Evolutionary conservation across 1,139 yeast species (phyloP).

Genomic region (Eremothecium coryli): DNA sequence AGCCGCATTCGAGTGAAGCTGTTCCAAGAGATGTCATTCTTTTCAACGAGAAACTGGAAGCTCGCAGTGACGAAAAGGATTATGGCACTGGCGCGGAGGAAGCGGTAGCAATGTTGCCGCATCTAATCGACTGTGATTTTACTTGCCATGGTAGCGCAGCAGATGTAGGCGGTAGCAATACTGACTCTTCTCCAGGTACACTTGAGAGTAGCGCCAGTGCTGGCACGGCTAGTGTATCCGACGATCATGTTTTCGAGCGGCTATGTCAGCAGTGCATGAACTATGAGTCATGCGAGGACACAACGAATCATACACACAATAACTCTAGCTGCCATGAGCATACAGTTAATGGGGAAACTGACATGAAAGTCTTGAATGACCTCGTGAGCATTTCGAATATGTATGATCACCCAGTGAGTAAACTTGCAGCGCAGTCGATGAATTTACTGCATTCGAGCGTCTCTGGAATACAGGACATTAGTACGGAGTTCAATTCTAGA

Average conservation of each 20-base stretch:
- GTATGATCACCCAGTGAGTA: constrained; percentile 28
- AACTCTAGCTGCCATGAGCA: constrained; percentile 20
- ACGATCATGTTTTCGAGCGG: constrained; percentile 20
- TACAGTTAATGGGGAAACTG: constrained; percentile 20
- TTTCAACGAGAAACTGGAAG: constrained; percentile 3
- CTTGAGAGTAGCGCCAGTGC: neutral
- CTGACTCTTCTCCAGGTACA: constrained; percentile 4
- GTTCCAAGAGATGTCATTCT: constrained; percentile 6
- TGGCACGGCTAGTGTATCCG: constrained; percentile 1
- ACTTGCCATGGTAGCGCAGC: constrained; percentile 13
- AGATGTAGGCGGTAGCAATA: too few relatives aligned
- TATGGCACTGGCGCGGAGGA: too few relatives aligned
- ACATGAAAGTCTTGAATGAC: constrained; percentile 26
- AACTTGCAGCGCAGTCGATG: constrained; percentile 13
- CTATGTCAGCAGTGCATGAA: constrained; percentile 21
- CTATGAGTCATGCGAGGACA: constrained; percentile 10
- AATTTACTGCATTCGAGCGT: constrained; percentile 3
- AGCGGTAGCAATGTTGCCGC: constrained; percentile 14
- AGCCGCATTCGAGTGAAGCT: constrained; percentile 19
- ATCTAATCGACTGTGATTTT: constrained; percentile 21
- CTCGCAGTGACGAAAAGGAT: neutral
- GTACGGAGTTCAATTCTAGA: too few relatives aligned
- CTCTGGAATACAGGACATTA: constrained; percentile 1
- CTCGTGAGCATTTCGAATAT: constrained; percentile 27
- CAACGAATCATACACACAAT: constrained; percentile 13